Base-by-base conservation (phyloP, 306 rosid genomes). In the Senna tora region DNA sequence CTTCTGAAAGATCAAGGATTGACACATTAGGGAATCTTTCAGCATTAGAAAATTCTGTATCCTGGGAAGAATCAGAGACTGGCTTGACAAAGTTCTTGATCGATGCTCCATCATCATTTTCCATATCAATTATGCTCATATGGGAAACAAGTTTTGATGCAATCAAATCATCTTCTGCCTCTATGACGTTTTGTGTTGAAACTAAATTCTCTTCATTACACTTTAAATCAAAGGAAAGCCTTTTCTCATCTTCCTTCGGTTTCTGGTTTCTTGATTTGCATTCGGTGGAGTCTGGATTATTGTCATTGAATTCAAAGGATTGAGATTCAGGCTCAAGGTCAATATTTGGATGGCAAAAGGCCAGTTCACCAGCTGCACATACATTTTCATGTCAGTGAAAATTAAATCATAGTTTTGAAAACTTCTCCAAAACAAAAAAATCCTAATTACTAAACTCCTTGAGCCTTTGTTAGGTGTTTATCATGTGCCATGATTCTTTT, bases 301-400 rank as follows among this genome's bases (percentile, higher is more conserved):
- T 16, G 13, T 80, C 87, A 16, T 72, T 76, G 81, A 81, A 75
- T 55, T 83, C 87, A 15, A 84, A 75, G 11, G 93, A 57, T 42
- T 83, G 72, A 46, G 82, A 75, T 54, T 77, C 88, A 63, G 84
- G 71, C 75, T 80, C 79, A 65, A 64, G 77, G 47, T 79, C 77
- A 67, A 77, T 74, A 72, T 80, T 73, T 65, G 84, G 72, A 65
- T 81, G 89, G 70, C 77, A 62, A 67, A 80, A 74, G 64, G 80
- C 73, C 34, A 74, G 71, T 19, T 93, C 89, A 75, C 90, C 85
- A 55, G 89, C 99, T 91, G 96, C 78, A 74, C 39, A 71, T 25
- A 59, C 68, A 80, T 74, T 75, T 46, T 49, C 38, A 53, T 13
- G 46, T 14, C 45, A 55, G 54, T 51, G 65, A 79, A 75, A 67